Evolutionary conservation across 2,329 filamentous ascomycete species (phyloP), one percentile per base, ranked within the genome.

Genomic region (Coleophoma eucalyptorum): DNA sequence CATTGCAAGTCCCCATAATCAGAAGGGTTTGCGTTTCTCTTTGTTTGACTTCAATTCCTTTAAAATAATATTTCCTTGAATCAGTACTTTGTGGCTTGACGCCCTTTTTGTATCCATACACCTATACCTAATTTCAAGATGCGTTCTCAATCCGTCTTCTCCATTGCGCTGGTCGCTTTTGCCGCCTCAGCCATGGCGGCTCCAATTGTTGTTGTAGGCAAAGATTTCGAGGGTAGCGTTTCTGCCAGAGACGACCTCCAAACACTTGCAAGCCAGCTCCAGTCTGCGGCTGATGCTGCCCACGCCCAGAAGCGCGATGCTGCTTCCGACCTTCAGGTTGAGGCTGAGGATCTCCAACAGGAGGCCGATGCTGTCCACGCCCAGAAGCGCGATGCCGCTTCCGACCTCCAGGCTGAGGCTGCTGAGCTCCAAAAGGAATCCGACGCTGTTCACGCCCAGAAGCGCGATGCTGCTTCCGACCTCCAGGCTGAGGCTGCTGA

Each of bases 71-170:
- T 8, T 26, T 8, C 26, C 10, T 26, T 26, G 26, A 5, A 3
- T 26, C 26, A 26, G 26, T 26, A 26, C 26, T 26, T n/a, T 26
- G 26, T 6, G 26, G 26, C 26, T 26, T 26, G 26, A 26, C 26
- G 26, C 26, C 26, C 26, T 26, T n/a, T n/a, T n/a, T n/a, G n/a
- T n/a, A n/a, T n/a, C n/a, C n/a, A n/a, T 26, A 26, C 10, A 26
- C 26, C 26, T 26, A 26, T 26, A 26, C 26, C 4, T 26, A 18
- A n/a, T 26, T n/a, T 31, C 42, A 44, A 44, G 19, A 44, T 44
- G 42, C 42, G 42, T 44, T 26, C 19, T n/a, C 42, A 44, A 44
- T 44, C 42, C 5, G n/a, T 44, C 42, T 44, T 21, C 42, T 44
- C 42, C n/a, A n/a, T 44, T 13, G 42, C 42, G 42, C 42, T 44